Conservation (phyloP, 148 eudicot species). For the Persicaria maculosa region DNA sequence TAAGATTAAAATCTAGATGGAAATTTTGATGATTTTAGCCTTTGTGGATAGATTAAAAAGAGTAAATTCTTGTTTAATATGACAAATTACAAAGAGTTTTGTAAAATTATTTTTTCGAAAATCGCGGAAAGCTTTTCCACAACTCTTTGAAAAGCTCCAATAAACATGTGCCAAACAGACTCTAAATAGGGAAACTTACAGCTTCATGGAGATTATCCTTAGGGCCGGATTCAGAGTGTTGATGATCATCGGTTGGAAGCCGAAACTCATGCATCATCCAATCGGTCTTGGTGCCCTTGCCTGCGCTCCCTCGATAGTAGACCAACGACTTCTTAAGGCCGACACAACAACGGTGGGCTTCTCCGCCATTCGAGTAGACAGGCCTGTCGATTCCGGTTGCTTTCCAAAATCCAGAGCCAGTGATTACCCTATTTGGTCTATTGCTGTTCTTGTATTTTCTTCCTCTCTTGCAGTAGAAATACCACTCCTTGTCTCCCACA, state of each 20-base stretch:
- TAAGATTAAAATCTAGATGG: too few species aligned
- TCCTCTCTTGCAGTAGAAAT: neutral
- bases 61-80: too few species aligned
- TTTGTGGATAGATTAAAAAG: too few species aligned
- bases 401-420: neutral
- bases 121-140: too few species aligned
- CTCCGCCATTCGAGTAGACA: conserved; percentile 32
- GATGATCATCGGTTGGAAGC: conserved; percentile 33
- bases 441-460: neutral
- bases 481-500: conserved; percentile 6
- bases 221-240: neutral
- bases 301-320: conserved; percentile 73
- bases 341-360: conserved; percentile 31
- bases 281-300: conserved; percentile 80
- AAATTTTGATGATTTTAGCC: too few species aligned
- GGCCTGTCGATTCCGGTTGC: conserved; percentile 37
- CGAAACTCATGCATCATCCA: conserved; percentile 99
- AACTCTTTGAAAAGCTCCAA: too few species aligned
- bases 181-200: conserved; percentile 45
- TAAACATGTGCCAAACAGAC: too few species aligned
- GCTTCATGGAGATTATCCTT: conserved; percentile 31
- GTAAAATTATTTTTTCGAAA: too few species aligned
- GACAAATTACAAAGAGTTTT: too few species aligned
- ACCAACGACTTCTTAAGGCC: conserved; percentile 81
- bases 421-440: neutral